A percentile compares a stretch with the other conserved stretches of the same genome.
Conservation (phyloP, 2,329 filamentous ascomycete species). For the Tolypocladium inflatum region DNA sequence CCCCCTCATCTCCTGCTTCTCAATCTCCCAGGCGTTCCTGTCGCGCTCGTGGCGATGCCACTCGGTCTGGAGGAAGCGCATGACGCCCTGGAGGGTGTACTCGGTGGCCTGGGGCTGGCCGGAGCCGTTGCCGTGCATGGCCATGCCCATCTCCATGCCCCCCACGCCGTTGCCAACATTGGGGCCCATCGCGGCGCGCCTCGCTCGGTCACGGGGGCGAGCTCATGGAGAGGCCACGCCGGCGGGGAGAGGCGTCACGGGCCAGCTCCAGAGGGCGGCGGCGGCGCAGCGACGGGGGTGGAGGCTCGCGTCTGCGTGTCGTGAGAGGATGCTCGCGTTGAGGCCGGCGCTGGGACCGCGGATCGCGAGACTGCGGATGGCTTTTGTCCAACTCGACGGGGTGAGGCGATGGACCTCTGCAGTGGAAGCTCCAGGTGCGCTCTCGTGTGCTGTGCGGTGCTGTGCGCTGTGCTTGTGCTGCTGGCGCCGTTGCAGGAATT, state of each 20-base stretch:
- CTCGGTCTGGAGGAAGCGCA: conserved; percentile 98
- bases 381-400: conserved; percentile 1
- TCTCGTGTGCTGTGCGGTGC: neutral
- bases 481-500: conserved; percentile 3
- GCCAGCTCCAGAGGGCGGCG: conserved; percentile 6
- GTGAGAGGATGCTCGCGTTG: neutral
- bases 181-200: conserved; percentile 31
- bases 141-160: conserved; percentile 34
- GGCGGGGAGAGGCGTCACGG: conserved; percentile 11
- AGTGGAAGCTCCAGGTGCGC: neutral
- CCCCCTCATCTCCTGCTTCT: conserved; percentile 97
- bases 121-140: conserved; percentile 34
- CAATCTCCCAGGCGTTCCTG: conserved; percentile 97
- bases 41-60: conserved; percentile 98
- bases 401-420: neutral
- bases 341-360: neutral
- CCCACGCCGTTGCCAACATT: conserved; percentile 35
- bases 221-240: conserved; percentile 25
- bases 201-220: conserved; percentile 19
- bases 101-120: conserved; percentile 50
- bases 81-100: conserved; percentile 67
- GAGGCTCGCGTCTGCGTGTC: conserved; percentile 3
- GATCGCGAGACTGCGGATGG: neutral
- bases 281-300: conserved; percentile 5
- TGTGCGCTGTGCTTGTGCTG: neutral